Percentiles rank a stretch among this genome's conserved stretches.
Evolutionary conservation across 192 early-diverging fungal genomes (phyloP).

Genomic region (Rhizophagus prolifer): DNA sequence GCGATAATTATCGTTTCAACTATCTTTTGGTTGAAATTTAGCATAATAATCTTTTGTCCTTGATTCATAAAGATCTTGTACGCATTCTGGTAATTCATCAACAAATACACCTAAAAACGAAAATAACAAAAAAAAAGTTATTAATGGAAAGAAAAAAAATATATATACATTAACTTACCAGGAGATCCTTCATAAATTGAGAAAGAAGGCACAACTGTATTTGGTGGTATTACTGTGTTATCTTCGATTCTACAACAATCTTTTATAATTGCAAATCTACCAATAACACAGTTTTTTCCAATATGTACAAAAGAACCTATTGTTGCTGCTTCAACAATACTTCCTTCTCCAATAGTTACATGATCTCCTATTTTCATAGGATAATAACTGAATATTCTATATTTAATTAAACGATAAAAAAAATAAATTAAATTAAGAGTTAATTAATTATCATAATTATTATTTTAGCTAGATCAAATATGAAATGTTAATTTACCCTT

Average conservation of each 20-base stretch:
- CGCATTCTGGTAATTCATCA: slow-evolving; percentile 87
- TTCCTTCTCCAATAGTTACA: slow-evolving; percentile 82
- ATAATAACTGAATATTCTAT: slow-evolving; percentile 90
- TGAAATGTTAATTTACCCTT: slow-evolving; percentile 54
- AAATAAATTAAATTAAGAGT: neutral
- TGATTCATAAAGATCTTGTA: slow-evolving; percentile 76
- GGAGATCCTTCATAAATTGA: slow-evolving; percentile 87
- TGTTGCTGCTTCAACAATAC: slow-evolving; percentile 87
- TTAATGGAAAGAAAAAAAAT: neutral
- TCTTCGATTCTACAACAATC: slow-evolving; percentile 90
- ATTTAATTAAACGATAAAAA: neutral
- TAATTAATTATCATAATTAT: slow-evolving; percentile 14
- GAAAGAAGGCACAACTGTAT: slow-evolving; percentile 89
- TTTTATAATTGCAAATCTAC: slow-evolving; percentile 94
- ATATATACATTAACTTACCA: slow-evolving; percentile 43
- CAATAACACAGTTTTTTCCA: slow-evolving; percentile 92
- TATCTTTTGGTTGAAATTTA: slow-evolving; percentile 64
- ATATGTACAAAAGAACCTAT: slow-evolving; percentile 91
- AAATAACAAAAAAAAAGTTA: neutral
- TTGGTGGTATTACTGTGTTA: slow-evolving; percentile 86
- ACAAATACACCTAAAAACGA: slow-evolving; percentile 51
- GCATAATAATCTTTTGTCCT: slow-evolving; percentile 74
- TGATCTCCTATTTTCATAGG: slow-evolving; percentile 97
- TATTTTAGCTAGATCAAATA: neutral
- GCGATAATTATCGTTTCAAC: slow-evolving; percentile 18